Base-by-base conservation (phyloP, 176 grass and related monocot species). In the Urochloa ruziziensis region DNA sequence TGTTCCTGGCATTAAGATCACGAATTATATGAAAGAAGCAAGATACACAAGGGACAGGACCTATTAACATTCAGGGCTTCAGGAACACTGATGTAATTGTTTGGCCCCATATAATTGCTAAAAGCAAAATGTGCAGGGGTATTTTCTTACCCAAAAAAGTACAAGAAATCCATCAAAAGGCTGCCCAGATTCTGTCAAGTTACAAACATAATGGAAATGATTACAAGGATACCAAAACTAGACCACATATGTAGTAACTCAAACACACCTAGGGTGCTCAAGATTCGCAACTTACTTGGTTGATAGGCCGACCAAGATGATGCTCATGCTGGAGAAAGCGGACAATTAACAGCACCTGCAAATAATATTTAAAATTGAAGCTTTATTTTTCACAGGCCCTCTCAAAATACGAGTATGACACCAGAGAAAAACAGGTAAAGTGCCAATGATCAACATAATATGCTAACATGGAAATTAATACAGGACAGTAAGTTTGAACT, bases 311-410 rank as follows among this genome's bases (percentile, higher is more conserved):
- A 71, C 89, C 93, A 83, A 90, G 86, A 86, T 98, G 96, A 90
- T 95, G 96, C 76, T 98, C 91, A 91, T 98, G 96, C 80, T 98
- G 96, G 82, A 98, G 96, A 95, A 98, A 94, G 46, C 96, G 86
- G 82, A 88, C 91, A 79, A 98, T 95, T 75, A 98, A 82, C 63
- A 98, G 86, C 18, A 98, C 91, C 96, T 98, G 86, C 85, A 90
- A 75, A 91, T 10, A 52, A 90, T 49, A 85, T 60, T 86, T 42
- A 35, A 79, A 51, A 24, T 12, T 52, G 21, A 9, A 77, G 61
- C 19, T 51, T 89, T 21, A 59, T 59, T 75, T n/a, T 80, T 75
- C 75, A 71, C 21, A 67, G 37, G 2, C 35, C 34, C 60, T 66
- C 29, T 82, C 36, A 82, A 67, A 65, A 76, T 73, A 86, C 12